Evolutionary conservation across 257 asterid species (phyloP).

Genomic region (Solanum habrochaites): DNA sequence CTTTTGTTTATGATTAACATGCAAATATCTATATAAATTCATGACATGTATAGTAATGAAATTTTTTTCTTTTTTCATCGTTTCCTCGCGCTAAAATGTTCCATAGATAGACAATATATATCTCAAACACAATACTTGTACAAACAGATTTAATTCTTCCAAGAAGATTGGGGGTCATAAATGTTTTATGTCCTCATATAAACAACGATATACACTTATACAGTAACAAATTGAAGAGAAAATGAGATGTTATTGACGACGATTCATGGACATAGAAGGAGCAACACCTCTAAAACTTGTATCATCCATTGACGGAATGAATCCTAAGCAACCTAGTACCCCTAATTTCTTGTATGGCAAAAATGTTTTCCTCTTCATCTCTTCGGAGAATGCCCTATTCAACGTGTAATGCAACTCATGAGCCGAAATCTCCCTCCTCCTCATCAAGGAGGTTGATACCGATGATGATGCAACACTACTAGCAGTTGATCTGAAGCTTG

Average conservation of each 20-base stretch:
- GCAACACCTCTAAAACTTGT: constrained; percentile 22
- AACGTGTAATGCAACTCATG: constrained; percentile 76
- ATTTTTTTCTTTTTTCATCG: neutral
- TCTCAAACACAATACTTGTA: neutral
- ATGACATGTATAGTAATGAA: neutral
- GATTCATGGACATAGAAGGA: constrained; percentile 9
- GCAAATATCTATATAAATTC: neutral
- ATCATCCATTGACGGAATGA: constrained; percentile 29
- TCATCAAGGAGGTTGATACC: constrained; percentile 36
- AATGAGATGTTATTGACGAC: neutral
- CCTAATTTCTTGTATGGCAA: constrained; percentile 71
- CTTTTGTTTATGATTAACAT: neutral
- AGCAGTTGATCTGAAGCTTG: constrained; percentile 57
- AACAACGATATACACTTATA: neutral
- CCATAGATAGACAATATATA: neutral
- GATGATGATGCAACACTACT: constrained; percentile 31
- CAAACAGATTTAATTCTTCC: neutral
- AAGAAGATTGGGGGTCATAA: neutral
- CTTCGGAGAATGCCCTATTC: constrained; percentile 64
- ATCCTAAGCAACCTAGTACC: constrained; percentile 70
- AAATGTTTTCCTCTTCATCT: constrained; percentile 62
- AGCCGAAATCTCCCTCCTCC: constrained; percentile 47
- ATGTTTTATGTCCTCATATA: neutral
- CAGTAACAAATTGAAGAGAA: neutral
- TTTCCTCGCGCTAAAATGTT: neutral